A percentile compares a stretch with the other conserved stretches of the same genome.
phyloP scores from a whole-genome alignment of 768 basidiomycete genomes.

The Phylloporus arenicola region DNA sequence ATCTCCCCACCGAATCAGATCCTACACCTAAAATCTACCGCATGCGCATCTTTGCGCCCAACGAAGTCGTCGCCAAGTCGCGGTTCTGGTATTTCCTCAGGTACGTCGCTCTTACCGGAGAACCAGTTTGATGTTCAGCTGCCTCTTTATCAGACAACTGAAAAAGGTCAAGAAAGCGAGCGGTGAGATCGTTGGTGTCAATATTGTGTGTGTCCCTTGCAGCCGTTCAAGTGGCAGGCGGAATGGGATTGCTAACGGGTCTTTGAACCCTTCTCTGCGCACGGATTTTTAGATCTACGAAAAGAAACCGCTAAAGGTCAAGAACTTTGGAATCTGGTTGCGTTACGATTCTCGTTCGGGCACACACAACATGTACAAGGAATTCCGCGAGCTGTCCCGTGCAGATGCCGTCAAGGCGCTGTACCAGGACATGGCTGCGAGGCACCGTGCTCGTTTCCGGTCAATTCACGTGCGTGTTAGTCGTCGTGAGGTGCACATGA shows the following conservation, averaged over 20 bases:
- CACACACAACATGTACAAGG: slow-evolving; percentile 99
- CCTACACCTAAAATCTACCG: slow-evolving; percentile 98
- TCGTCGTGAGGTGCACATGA: neutral
- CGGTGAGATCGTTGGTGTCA: slow-evolving; percentile 98
- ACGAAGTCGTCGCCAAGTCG: slow-evolving; percentile 98
- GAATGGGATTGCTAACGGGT: slow-evolving; percentile 57
- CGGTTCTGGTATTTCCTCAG: slow-evolving; percentile 99
- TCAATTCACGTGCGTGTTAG: slow-evolving; percentile 78
- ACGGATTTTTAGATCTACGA: slow-evolving; percentile 76
- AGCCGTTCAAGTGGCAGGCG: slow-evolving; percentile 86
- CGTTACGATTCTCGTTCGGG: slow-evolving; percentile 99
- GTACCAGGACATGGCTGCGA: slow-evolving; percentile 99
- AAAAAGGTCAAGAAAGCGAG: slow-evolving; percentile 99
- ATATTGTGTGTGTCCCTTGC: slow-evolving; percentile 81
- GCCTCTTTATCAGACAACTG: slow-evolving; percentile 60
- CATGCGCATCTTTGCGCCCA: slow-evolving; percentile 99
- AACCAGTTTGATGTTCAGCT: neutral
- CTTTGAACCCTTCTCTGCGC: slow-evolving; percentile 4
- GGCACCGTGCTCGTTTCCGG: slow-evolving; percentile 98
- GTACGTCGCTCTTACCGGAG: slow-evolving; percentile 36
- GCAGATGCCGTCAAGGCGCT: slow-evolving; percentile 93
- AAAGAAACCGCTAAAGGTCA: slow-evolving; percentile 96
- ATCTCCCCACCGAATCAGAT: slow-evolving; percentile 89
- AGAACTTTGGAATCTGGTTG: slow-evolving; percentile 99
- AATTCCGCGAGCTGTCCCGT: slow-evolving; percentile 93